Evolutionary conservation across 352 stramenopile genomes (phyloP).

Genomic region (Halophytophthora batemanensis): DNA sequence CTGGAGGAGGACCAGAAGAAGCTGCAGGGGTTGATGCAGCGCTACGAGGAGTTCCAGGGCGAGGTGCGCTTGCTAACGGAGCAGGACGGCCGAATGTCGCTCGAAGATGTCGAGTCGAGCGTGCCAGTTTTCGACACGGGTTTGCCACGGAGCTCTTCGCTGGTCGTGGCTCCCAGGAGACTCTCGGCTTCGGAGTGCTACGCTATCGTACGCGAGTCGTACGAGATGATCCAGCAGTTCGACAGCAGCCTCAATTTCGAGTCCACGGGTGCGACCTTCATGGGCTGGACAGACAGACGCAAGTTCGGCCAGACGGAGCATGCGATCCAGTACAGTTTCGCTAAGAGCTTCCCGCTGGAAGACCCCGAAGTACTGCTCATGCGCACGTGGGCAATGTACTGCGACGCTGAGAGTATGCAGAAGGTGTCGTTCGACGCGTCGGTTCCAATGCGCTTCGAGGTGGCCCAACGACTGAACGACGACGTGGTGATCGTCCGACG

Average conservation of each 20-base stretch:
- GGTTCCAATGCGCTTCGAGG: conserved; percentile 39
- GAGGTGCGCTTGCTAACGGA: too few species aligned
- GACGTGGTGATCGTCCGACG: conserved; percentile 58
- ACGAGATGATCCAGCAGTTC: conserved; percentile 50
- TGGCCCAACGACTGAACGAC: conserved; percentile 58
- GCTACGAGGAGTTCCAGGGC: conserved; percentile 57
- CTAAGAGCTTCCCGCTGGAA: conserved; percentile 39
- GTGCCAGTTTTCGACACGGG: too few species aligned
- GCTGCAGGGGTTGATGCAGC: conserved; percentile 46
- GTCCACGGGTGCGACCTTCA: conserved; percentile 40
- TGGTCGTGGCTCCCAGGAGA: conserved; percentile 27
- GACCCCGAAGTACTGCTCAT: conserved; percentile 27
- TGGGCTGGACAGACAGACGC: conserved; percentile 56
- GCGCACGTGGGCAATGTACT: conserved; percentile 49
- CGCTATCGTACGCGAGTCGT: conserved; percentile 53
- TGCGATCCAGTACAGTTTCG: conserved; percentile 32
- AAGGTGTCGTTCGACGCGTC: too few species aligned
- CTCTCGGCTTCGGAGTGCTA: conserved; percentile 29
- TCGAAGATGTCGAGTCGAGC: too few species aligned
- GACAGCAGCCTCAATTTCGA: conserved; percentile 39
- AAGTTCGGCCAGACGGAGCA: conserved; percentile 23
- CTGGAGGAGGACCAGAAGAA: conserved; percentile 50
- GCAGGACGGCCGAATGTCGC: conserved; percentile 31
- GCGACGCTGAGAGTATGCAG: conserved; percentile 37
- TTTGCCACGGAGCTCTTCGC: conserved; percentile 43